Conservation (phyloP, 164 flowering plant genomes). For the Macadamia tetraphylla region DNA sequence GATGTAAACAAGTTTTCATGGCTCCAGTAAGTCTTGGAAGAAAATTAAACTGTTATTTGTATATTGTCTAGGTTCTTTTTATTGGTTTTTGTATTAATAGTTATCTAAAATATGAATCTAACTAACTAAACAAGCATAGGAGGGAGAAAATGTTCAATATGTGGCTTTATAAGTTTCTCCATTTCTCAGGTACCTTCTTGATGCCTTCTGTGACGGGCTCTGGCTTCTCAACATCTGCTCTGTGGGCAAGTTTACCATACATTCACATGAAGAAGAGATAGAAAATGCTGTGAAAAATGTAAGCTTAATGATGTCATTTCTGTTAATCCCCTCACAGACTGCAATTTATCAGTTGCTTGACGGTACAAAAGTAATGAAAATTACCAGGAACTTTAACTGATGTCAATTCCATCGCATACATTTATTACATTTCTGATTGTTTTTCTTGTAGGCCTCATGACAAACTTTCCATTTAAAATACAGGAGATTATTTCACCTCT, state of each 20-base stretch:
- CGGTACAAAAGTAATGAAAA: not conserved
- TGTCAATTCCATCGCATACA: not conserved
- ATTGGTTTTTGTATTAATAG: not conserved
- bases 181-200: constrained; percentile 22
- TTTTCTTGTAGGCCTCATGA: not conserved
- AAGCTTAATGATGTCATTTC: constrained; percentile 1
- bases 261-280: constrained; percentile 22
- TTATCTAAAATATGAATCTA: not conserved
- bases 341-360: not conserved
- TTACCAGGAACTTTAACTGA: not conserved
- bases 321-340: constrained; percentile 4
- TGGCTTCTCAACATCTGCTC: constrained; percentile 23
- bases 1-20: constrained; percentile 26
- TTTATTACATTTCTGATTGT: not conserved
- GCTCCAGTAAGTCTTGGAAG: constrained; percentile 25
- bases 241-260: constrained; percentile 19
- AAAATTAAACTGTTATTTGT: not conserved
- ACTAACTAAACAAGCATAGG: not conserved
- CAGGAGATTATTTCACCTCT: constrained; percentile 29
- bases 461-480: constrained; percentile 4
- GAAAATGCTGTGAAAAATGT: constrained; percentile 23
- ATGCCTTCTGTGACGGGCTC: constrained; percentile 27
- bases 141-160: not conserved
- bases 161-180: constrained; percentile 7
- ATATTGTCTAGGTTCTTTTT: not conserved